Conservation (phyloP, 192 early-diverging fungal genomes). For the Backusella australiensis region DNA sequence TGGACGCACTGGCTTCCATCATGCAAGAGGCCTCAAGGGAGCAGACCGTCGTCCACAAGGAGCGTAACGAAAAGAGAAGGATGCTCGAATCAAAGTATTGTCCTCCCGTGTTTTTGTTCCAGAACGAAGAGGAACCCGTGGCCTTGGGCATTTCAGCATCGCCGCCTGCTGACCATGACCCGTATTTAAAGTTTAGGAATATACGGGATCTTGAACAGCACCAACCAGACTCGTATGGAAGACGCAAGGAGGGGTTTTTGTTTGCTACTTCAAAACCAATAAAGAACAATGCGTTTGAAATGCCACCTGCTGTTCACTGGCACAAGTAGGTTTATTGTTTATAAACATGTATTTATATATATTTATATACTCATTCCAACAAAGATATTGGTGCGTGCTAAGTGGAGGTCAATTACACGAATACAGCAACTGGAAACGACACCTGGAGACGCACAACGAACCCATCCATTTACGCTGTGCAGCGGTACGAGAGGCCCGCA, state of each 20-base stretch:
- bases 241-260: conserved; percentile 58
- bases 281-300: conserved; percentile 25
- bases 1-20: conserved; percentile 41
- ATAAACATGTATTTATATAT: too few species aligned
- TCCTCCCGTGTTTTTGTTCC: background rate
- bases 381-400: conserved; percentile 65
- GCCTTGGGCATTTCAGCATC: background rate
- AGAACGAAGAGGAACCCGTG: background rate
- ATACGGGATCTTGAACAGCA: conserved; percentile 60
- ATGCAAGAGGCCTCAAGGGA: conserved; percentile 52
- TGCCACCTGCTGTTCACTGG: conserved; percentile 30
- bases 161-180: background rate
- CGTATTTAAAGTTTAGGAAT: conserved; percentile 45
- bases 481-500: conserved; percentile 63
- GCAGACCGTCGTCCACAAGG: conserved; percentile 43
- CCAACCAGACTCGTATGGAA: conserved; percentile 41
- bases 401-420: conserved; percentile 57
- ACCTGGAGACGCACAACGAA: conserved; percentile 51
- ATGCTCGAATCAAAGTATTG: conserved; percentile 30
- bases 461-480: conserved; percentile 62
- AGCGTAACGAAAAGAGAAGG: conserved; percentile 50
- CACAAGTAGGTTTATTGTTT: conserved; percentile 33
- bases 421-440: conserved; percentile 65
- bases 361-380: too few species aligned
- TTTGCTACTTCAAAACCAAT: conserved; percentile 54